Evolutionary conservation across 2,329 filamentous ascomycete genomes (phyloP), one percentile per base, ranked within the genome.

Genomic region (Fusarium graminum): DNA sequence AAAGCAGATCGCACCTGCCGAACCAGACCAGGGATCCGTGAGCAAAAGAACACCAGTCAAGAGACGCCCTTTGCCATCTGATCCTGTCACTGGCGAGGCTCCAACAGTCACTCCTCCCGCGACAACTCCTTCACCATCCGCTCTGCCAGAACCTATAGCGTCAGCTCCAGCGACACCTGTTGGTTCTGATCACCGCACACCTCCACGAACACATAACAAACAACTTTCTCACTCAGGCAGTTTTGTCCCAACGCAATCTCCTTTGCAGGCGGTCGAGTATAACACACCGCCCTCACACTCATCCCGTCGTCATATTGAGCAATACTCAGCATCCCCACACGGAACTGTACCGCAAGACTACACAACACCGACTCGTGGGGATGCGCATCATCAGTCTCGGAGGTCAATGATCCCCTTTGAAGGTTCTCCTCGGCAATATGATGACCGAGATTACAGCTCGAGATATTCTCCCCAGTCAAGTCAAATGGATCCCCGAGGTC

Each of bases 61-160:
- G 81, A 86, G 94, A 68, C 86, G 94, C 32, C 94, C 94, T 19
- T 80, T 97, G 38, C 94, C 94, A 1, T 89, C 88, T 2, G 92
- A 95, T 74, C 92, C 93, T 14, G 86, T 91, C 61, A 84, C 85
- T 51, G 79, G 85, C 66, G 83, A 86, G 67, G 75, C 81, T 42
- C 79, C 84, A 7, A 55, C 63, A 40, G 39, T 40, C 16, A 60
- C 55, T 19, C 54, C 63, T 32, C 58, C 68, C 19, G 29, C 45
- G 38, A 38, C 60, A n/a, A 60, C 45, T 13, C 52, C 52, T 14
- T 22, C 54, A 40, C 47, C 65, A 17, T 30, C 55, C 6, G 32
- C 57, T 13, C 32, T 36, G 16, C 29, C 53, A 47, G 40, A 46
- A 32, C 61, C 70, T 17, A 22, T 65, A 61, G 71, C 74, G n/a